Evolutionary conservation across 169 alveolate species (phyloP).

Genomic region (Eimeria falciformis): DNA sequence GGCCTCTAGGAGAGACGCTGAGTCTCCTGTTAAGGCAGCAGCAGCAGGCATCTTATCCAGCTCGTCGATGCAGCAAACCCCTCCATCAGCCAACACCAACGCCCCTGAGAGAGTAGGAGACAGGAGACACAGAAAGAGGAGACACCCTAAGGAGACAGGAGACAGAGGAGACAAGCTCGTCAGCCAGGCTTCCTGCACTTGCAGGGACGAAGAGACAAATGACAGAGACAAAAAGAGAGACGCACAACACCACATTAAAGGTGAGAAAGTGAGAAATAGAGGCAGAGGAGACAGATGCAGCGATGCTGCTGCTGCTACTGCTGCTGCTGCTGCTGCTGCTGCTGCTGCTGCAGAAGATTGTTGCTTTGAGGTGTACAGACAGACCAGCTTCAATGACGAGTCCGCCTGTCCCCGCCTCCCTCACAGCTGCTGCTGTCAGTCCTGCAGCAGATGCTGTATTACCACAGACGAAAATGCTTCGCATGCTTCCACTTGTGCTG

Average conservation of each 20-base stretch:
- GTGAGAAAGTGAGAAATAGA: too few species aligned
- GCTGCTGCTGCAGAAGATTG: neutral
- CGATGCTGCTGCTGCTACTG: too few species aligned
- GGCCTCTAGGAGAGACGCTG: slow-evolving; percentile 94
- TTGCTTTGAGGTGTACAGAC: neutral
- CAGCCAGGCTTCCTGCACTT: too few species aligned
- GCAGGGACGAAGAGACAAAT: too few species aligned
- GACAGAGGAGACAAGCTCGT: too few species aligned
- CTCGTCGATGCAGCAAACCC: slow-evolving; percentile 93
- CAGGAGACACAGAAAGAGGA: too few species aligned
- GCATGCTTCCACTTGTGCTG: neutral
- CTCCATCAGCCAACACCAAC: slow-evolving; percentile 95
- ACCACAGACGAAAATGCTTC: slow-evolving; percentile 39
- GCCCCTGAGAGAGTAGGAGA: slow-evolving; percentile 94
- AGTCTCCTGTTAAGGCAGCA: slow-evolving; percentile 87
- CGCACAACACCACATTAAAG: too few species aligned
- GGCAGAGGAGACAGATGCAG: too few species aligned
- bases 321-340: slow-evolving; percentile 9
- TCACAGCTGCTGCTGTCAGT: slow-evolving; percentile 21
- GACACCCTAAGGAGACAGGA: too few species aligned
- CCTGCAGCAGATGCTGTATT: slow-evolving; percentile 49
- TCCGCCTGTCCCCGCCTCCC: slow-evolving; percentile 49
- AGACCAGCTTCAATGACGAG: slow-evolving; percentile 34
- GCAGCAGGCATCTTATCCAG: slow-evolving; percentile 75
- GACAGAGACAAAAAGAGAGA: too few species aligned